These are phyloP conservation scores for Moricandia arvensis DNA, from an alignment of 345 rosid species.

Conservation along the genomic window DNA sequence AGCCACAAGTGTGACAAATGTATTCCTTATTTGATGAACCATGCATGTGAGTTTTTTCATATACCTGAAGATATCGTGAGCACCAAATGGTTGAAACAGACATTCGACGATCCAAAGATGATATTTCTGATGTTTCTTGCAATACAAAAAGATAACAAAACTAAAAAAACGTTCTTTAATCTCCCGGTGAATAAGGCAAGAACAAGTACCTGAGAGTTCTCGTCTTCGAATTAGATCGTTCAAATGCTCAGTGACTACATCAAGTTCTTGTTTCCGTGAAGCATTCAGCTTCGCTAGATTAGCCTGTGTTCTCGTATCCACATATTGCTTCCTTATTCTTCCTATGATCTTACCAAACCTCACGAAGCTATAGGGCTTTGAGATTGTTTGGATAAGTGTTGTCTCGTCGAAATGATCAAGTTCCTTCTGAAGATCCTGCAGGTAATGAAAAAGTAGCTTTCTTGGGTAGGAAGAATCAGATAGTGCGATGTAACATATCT, in stretches of 20 bases:
- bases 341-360: conserved; percentile 52
- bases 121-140: conserved; percentile 38
- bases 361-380: conserved; percentile 54
- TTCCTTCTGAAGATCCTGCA: conserved; percentile 54
- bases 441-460: conserved; percentile 62
- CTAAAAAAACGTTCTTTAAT: neutral
- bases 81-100: conserved; percentile 43
- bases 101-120: neutral
- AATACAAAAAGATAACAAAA: neutral
- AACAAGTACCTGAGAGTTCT: conserved; percentile 37
- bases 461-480: conserved; percentile 63
- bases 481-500: conserved; percentile 52
- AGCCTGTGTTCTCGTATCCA: conserved; percentile 59
- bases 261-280: conserved; percentile 36
- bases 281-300: conserved; percentile 53
- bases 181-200: neutral
- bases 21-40: conserved; percentile 11
- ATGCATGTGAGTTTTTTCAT: neutral
- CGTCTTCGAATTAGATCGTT: conserved; percentile 44
- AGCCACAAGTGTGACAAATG: neutral
- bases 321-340: conserved; percentile 51
- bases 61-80: conserved; percentile 52
- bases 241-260: conserved; percentile 40
- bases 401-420: conserved; percentile 41
- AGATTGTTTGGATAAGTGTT: conserved; percentile 32